These are phyloP conservation scores for Cyclotella cryptica DNA, from an alignment of 108 stramenopile genomes.

Conservation along the genomic window DNA sequence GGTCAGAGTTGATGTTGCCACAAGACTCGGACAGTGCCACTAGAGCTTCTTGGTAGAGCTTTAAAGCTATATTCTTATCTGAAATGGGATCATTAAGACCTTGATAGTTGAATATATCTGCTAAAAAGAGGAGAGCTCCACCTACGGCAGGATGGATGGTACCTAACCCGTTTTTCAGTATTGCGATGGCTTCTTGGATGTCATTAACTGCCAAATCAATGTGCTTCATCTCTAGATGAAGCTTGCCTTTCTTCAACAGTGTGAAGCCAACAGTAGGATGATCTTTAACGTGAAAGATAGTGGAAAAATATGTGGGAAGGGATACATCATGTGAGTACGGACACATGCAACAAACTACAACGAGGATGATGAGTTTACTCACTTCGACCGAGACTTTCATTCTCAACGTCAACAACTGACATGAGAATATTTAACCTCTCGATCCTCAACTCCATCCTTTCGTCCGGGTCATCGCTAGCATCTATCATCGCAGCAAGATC, in stretches of 20 bases:
- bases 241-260: constrained; percentile 43
- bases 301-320: not conserved
- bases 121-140: constrained; percentile 29
- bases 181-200: constrained; percentile 36
- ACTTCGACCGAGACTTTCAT: constrained; percentile 48
- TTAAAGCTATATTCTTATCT: constrained; percentile 42
- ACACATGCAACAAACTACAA: not conserved
- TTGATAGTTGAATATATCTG: constrained; percentile 49
- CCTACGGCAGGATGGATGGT: constrained; percentile 49
- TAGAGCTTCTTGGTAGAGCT: constrained; percentile 44
- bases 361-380: not conserved
- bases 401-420: constrained; percentile 47
- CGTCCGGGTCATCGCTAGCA: constrained; percentile 3
- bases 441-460: constrained; percentile 32
- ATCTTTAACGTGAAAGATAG: constrained; percentile 10
- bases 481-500: constrained; percentile 25
- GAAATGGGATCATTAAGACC: constrained; percentile 11
- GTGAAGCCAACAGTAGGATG: constrained; percentile 53
- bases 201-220: constrained; percentile 51
- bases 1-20: constrained; percentile 32
- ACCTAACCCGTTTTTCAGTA: constrained; percentile 45
- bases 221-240: constrained; percentile 54
- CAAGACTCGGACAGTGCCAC: constrained; percentile 40
- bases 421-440: constrained; percentile 42
- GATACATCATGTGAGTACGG: not conserved